Evolutionary conservation across 345 rosid species (phyloP), one percentile per base, ranked within the genome.

Genomic region (Odontarrhena argentea): DNA sequence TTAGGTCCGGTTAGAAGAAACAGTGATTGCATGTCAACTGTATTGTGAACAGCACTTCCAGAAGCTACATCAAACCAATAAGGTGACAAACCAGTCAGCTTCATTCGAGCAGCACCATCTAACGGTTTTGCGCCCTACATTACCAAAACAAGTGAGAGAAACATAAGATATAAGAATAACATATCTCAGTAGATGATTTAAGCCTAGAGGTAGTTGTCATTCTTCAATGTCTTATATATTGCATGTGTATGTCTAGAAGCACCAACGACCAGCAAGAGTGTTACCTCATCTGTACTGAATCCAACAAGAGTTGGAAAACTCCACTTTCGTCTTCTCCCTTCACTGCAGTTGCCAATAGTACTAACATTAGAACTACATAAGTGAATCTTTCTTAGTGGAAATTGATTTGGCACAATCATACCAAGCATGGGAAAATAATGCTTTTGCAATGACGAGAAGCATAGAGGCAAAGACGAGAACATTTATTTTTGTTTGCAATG

Each of bases 281-380:
- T 41, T 84, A 91, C 97, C 99, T 91, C 72, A 52, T 77, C 80
- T 43, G 63, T 66, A 72, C 26, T 70, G 71, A 80, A 81, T 13
- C 80, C 72, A 13, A 63, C 62, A 71, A 94, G 89, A 57, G 84
- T 82, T 30, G 97, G 99, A 65, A 94, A 94, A 55, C 83, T 86
- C 99, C 99, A 94, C 69, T 86, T 88, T 77, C 97, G 85, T 64
- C 99, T 79, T 60, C 89, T 88, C 55, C 92, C 99, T 84, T 91
- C 96, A 45, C 99, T 94, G 89, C 46, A 63, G 41, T 48, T 48
- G 48, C 75, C 15, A 65, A 76, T 55, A 5, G 41, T 61, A 67
- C 60, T 48, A 45, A 55, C 42, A 41, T 59, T 66, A 50, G 69
- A 62, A 67, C 67, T 35, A 59, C 34, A 53, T 11, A 68, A 13